phyloP scores from a whole-genome alignment of 1,139 yeast species.

The Pichia sp. region DNA sequence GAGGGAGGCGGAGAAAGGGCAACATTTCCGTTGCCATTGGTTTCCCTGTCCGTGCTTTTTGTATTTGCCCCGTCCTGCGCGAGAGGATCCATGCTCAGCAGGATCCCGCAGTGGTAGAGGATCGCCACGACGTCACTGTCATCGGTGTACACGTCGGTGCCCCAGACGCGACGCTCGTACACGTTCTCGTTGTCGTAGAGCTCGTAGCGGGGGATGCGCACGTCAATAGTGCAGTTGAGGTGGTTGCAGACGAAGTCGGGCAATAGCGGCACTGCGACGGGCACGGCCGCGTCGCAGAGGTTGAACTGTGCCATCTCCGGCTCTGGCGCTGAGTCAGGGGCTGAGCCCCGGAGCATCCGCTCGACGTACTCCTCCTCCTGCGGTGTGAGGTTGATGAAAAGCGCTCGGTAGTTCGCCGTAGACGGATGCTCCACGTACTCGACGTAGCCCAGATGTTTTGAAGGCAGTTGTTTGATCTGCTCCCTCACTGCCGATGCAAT shows the following conservation, averaged over 20 bases:
- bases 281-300: neutral
- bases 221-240: conserved; percentile 57
- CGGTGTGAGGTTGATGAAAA: conserved; percentile 28
- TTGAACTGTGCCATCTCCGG: neutral
- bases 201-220: conserved; percentile 53
- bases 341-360: conserved; percentile 15
- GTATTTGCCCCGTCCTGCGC: neutral
- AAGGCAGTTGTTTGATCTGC: conserved; percentile 5
- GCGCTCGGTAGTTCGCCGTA: conserved; percentile 18
- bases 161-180: conserved; percentile 70
- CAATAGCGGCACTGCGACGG: conserved; percentile 36
- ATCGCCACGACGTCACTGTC: conserved; percentile 82
- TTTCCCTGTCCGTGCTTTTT: too few species aligned
- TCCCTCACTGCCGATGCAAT: neutral
- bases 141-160: conserved; percentile 87
- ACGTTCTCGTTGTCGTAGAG: conserved; percentile 37
- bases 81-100: conserved; percentile 33
- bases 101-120: conserved; percentile 68
- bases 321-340: neutral
- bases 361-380: conserved; percentile 33
- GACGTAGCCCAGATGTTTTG: conserved; percentile 52
- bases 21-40: neutral
- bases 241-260: conserved; percentile 46
- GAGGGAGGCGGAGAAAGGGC: neutral
- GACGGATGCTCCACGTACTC: conserved; percentile 41